Percentiles rank a stretch among this genome's conserved stretches.
Evolutionary conservation across 352 stramenopile species (phyloP).

Genomic region (Globisporangium mamillatum): DNA sequence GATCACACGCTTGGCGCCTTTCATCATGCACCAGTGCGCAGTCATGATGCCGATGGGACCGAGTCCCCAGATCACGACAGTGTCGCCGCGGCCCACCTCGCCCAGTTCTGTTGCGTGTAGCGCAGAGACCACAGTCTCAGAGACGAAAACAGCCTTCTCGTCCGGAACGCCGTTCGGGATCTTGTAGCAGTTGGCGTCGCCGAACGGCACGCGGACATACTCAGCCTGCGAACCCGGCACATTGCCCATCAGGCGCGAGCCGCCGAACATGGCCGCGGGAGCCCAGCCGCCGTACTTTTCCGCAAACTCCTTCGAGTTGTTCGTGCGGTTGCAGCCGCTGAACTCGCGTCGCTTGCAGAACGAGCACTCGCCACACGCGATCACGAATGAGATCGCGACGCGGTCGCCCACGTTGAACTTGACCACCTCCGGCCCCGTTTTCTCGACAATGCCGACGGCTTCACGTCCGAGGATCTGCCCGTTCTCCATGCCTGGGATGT

Average conservation of each 20-base stretch:
- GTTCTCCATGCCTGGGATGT: conserved; percentile 45
- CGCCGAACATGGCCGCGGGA: conserved; percentile 58
- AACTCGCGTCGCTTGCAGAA: conserved; percentile 61
- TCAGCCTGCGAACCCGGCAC: conserved; percentile 68
- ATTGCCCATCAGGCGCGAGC: conserved; percentile 48
- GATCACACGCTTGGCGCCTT: conserved; percentile 57
- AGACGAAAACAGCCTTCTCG: conserved; percentile 65
- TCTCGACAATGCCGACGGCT: conserved; percentile 58
- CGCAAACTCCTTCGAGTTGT: conserved; percentile 64
- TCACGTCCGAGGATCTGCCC: conserved; percentile 70
- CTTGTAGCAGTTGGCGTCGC: conserved; percentile 68
- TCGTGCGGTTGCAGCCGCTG: conserved; percentile 68
- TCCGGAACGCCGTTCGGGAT: conserved; percentile 48
- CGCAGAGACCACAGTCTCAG: conserved; percentile 51
- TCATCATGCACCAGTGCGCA: conserved; percentile 61
- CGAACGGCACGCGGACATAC: conserved; percentile 74
- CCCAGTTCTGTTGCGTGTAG: conserved; percentile 64
- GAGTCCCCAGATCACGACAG: conserved; percentile 69
- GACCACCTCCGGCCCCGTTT: conserved; percentile 43
- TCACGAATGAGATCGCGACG: conserved; percentile 72
- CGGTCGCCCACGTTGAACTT: conserved; percentile 61
- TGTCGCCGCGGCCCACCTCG: conserved; percentile 39
- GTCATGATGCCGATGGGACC: conserved; percentile 55
- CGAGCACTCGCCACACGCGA: conserved; percentile 67
- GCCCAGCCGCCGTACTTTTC: conserved; percentile 65